Evolutionary conservation across 192 early-diverging fungal genomes (phyloP).

Genomic region (Umbelopsis sp.): DNA sequence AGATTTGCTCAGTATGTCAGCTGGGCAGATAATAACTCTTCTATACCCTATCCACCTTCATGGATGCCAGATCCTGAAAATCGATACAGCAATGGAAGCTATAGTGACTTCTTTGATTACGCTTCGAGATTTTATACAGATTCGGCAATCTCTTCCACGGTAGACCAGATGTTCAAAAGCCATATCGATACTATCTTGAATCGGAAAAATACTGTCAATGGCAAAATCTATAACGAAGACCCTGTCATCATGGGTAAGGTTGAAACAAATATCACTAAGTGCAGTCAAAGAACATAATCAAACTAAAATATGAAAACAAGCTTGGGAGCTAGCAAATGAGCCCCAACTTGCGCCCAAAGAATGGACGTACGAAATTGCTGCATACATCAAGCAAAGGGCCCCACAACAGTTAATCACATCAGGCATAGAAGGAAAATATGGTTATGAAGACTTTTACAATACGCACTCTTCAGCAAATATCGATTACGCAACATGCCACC

Average conservation of each 20-base stretch:
- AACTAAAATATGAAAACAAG: neutral
- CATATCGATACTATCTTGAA: conserved; percentile 51
- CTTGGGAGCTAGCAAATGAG: conserved; percentile 77
- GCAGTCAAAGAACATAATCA: neutral
- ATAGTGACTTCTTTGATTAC: conserved; percentile 48
- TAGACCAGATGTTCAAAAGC: conserved; percentile 47
- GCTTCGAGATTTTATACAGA: conserved; percentile 55
- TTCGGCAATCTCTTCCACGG: conserved; percentile 14
- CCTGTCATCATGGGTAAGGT: conserved; percentile 45
- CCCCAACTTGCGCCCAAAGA: conserved; percentile 51
- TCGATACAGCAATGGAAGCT: conserved; percentile 35
- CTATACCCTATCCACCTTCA: conserved; percentile 62
- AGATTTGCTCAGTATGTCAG: conserved; percentile 60
- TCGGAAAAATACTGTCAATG: conserved; percentile 53
- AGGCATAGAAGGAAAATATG: conserved; percentile 68
- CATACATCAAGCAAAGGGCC: conserved; percentile 51
- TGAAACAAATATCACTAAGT: too few relatives aligned
- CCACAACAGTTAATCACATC: conserved; percentile 60
- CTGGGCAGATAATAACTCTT: conserved; percentile 52
- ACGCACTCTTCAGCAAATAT: conserved; percentile 51
- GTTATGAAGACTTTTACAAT: conserved; percentile 49
- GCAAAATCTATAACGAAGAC: conserved; percentile 54
- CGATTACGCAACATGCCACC: conserved; percentile 57
- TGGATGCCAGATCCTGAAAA: conserved; percentile 40
- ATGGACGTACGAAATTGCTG: conserved; percentile 59